Percentiles rank a stretch among this genome's conserved stretches.
Conservation (phyloP, 2,329 filamentous ascomycete genomes). For the Lachnum nothofagi region DNA sequence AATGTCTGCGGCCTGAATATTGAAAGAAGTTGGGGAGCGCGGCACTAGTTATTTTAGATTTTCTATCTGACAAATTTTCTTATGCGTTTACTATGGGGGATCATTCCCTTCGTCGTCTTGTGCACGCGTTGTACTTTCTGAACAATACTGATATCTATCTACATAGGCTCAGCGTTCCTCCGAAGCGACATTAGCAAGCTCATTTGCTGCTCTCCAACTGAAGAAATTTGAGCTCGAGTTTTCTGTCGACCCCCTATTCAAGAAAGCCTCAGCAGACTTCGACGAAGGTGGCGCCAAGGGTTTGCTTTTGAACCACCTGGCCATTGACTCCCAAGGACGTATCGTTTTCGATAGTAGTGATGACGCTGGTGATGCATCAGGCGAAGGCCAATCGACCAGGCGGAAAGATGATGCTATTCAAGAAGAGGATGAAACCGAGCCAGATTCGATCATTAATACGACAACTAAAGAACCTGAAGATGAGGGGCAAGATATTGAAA, state of each 20-base stretch:
- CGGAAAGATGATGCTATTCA: constrained; percentile 61
- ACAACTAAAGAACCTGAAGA: constrained; percentile 41
- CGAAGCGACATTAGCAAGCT: constrained; percentile 86
- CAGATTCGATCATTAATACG: constrained; percentile 33
- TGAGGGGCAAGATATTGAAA: constrained; percentile 59
- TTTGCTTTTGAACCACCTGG: constrained; percentile 88
- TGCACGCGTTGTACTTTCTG: too few species aligned
- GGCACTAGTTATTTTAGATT: too few species aligned
- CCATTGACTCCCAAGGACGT: constrained; percentile 83
- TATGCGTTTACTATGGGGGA: too few species aligned
- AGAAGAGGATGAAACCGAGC: constrained; percentile 39
- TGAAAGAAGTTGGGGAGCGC: too few species aligned
- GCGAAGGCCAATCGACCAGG: constrained; percentile 28
- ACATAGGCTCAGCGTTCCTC: constrained; percentile 66
- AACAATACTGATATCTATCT: too few species aligned
- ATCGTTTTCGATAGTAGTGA: constrained; percentile 99
- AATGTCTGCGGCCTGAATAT: too few species aligned
- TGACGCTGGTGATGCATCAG: constrained; percentile 58
- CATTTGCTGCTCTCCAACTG: constrained; percentile 80
- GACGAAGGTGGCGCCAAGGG: constrained; percentile 97
- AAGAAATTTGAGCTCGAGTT: constrained; percentile 99
- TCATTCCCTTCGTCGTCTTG: too few species aligned
- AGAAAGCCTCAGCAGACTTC: constrained; percentile 96
- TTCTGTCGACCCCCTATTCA: constrained; percentile 95
- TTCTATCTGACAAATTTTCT: too few species aligned